A percentile compares a stretch with the other conserved stretches of the same genome.
Evolutionary conservation across 371 early-diverging fungal species (phyloP).

Genomic region (Syncephalastrum monosporum): DNA sequence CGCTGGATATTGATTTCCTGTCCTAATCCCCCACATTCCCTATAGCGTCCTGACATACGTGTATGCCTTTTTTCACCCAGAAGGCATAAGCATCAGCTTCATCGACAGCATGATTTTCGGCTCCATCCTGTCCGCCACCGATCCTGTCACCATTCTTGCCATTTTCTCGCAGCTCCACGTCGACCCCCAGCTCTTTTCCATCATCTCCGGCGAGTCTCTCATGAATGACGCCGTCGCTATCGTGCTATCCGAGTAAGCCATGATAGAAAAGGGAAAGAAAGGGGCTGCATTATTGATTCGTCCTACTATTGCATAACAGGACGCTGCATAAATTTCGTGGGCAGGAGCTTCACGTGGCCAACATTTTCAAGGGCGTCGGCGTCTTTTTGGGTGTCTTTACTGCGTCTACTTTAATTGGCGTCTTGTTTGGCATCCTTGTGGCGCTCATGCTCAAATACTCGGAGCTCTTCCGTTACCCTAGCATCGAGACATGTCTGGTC

Average conservation of each 20-base stretch:
- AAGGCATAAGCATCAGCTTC: slow-evolving; percentile 63
- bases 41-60: slow-evolving; percentile 62
- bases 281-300: background rate
- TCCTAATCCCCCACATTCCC: slow-evolving; percentile 10
- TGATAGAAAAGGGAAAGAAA: background rate
- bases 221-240: slow-evolving; percentile 96
- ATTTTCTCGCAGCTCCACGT: slow-evolving; percentile 91
- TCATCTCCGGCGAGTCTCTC: slow-evolving; percentile 93
- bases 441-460: slow-evolving; percentile 83
- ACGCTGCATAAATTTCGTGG: slow-evolving; percentile 80
- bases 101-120: slow-evolving; percentile 93
- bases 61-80: slow-evolving; percentile 70
- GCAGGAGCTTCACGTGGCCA: slow-evolving; percentile 69
- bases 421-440: slow-evolving; percentile 71
- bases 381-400: slow-evolving; percentile 80
- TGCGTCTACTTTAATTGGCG: slow-evolving; percentile 82
- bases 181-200: slow-evolving; percentile 89
- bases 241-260: slow-evolving; percentile 80
- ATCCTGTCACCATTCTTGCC: slow-evolving; percentile 93
- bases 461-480: slow-evolving; percentile 72
- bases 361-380: slow-evolving; percentile 71
- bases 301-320: slow-evolving; percentile 25
- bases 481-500: slow-evolving; percentile 83
- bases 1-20: background rate
- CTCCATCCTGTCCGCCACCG: slow-evolving; percentile 92